A percentile compares a stretch with the other conserved stretches of the same genome.
Conservation (phyloP, 2,329 filamentous ascomycete genomes). For the Capronia americana region DNA sequence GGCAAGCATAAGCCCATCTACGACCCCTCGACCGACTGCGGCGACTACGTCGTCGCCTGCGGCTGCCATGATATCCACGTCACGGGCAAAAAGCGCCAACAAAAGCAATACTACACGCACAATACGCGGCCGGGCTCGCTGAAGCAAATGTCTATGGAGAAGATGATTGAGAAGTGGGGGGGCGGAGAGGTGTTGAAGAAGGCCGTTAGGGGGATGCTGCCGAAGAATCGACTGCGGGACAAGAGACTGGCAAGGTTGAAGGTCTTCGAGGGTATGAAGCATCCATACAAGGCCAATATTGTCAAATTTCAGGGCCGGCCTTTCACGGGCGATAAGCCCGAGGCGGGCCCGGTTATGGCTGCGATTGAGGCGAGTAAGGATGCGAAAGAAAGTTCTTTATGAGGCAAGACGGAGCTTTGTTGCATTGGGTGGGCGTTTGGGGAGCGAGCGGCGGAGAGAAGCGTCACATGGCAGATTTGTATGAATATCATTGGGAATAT, state of each 20-base stretch:
- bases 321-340: constrained; percentile 16
- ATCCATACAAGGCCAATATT: constrained; percentile 91
- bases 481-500: constrained; percentile 30
- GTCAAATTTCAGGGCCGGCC: constrained; percentile 70
- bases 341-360: constrained; percentile 28
- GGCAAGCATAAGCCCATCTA: constrained; percentile 99
- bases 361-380: constrained; percentile 33
- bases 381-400: constrained; percentile 15
- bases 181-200: constrained; percentile 88
- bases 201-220: constrained; percentile 95
- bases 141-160: constrained; percentile 90
- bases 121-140: constrained; percentile 87
- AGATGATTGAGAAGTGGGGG: constrained; percentile 91
- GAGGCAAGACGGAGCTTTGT: constrained; percentile 4
- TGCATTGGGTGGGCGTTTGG: constrained; percentile 18
- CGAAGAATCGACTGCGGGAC: constrained; percentile 92
- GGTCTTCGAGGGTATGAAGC: constrained; percentile 89
- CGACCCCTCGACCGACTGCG: constrained; percentile 96
- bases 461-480: constrained; percentile 15
- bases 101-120: constrained; percentile 96
- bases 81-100: constrained; percentile 88
- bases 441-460: background rate
- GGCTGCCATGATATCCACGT: constrained; percentile 85
- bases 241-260: constrained; percentile 87
- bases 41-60: constrained; percentile 96